These are phyloP conservation scores for Amylocarpus encephaloides DNA, from an alignment of 2,329 filamentous ascomycete species.

Conservation along the genomic window DNA sequence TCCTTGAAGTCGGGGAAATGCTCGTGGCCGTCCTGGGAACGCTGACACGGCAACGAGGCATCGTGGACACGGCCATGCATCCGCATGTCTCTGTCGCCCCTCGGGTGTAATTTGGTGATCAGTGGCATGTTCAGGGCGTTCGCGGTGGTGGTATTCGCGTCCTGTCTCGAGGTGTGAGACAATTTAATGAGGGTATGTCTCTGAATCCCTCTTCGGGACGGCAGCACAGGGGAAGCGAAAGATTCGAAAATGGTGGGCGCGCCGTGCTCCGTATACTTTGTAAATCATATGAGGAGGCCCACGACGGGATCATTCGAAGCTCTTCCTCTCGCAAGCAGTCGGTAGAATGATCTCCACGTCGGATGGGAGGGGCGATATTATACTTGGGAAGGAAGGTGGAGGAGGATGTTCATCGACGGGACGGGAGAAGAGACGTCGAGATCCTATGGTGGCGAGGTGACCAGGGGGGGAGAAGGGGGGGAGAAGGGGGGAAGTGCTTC, in stretches of 20 bases:
- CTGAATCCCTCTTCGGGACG: neutral
- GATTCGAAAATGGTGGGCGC: neutral
- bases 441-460: neutral
- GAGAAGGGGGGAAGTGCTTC: neutral
- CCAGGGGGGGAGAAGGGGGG: neutral
- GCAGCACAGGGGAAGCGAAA: neutral
- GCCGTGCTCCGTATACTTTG: neutral
- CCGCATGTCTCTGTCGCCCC: neutral
- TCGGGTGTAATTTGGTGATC: slow-evolving; percentile 4
- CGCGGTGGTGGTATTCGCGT: no score
- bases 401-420: no score
- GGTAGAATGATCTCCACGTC: no score
- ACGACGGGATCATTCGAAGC: neutral
- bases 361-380: no score
- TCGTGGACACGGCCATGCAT: slow-evolving; percentile 5
- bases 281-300: neutral
- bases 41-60: slow-evolving; percentile 6
- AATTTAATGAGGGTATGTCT: neutral
- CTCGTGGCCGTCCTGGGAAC: slow-evolving; percentile 14
- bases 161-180: neutral
- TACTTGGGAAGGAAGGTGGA: no score
- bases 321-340: neutral
- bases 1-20: slow-evolving; percentile 21
- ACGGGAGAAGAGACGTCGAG: neutral
- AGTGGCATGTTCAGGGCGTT: slow-evolving; percentile 4